Percentiles rank a stretch among this genome's conserved stretches.
These are phyloP conservation scores for Pseudogymnoascus sp. DNA, from an alignment of 2,329 filamentous ascomycete species.

Conservation along the genomic window DNA sequence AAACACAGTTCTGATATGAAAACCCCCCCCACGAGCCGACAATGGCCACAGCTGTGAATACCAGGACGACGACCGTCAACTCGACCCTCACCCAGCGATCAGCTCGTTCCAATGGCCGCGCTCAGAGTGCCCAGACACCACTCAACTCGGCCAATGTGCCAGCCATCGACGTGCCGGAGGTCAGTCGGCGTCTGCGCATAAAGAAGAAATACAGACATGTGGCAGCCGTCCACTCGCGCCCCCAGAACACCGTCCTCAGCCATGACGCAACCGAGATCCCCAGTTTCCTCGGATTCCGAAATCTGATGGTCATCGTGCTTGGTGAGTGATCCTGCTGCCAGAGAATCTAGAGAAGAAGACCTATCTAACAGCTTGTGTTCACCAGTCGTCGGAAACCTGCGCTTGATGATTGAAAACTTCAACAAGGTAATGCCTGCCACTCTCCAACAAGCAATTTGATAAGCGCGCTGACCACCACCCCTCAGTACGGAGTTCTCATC, in stretches of 20 bases:
- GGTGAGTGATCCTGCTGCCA: slow-evolving; percentile 43
- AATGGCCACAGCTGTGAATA: slow-evolving; percentile 8
- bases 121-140: background rate
- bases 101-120: background rate
- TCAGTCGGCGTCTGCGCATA: slow-evolving; percentile 15
- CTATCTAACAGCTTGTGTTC: slow-evolving; percentile 10
- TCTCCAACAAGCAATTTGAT: background rate
- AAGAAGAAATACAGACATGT: slow-evolving; percentile 82
- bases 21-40: background rate
- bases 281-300: slow-evolving; percentile 89
- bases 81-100: slow-evolving; percentile 6
- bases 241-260: slow-evolving; percentile 73
- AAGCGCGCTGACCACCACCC: slow-evolving; percentile 1
- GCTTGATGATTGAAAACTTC: slow-evolving; percentile 93
- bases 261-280: slow-evolving; percentile 68
- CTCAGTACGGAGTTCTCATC: slow-evolving; percentile 81
- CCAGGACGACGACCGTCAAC: slow-evolving; percentile 1
- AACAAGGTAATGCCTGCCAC: slow-evolving; percentile 59
- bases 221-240: slow-evolving; percentile 70
- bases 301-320: slow-evolving; percentile 90
- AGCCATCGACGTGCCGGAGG: background rate
- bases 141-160: slow-evolving; percentile 10
- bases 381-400: slow-evolving; percentile 81
- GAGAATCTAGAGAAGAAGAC: slow-evolving; percentile 4
- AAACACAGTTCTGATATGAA: background rate